phyloP scores from a whole-genome alignment of 2,329 filamentous ascomycete species.

The Sporothrix curviconia region DNA sequence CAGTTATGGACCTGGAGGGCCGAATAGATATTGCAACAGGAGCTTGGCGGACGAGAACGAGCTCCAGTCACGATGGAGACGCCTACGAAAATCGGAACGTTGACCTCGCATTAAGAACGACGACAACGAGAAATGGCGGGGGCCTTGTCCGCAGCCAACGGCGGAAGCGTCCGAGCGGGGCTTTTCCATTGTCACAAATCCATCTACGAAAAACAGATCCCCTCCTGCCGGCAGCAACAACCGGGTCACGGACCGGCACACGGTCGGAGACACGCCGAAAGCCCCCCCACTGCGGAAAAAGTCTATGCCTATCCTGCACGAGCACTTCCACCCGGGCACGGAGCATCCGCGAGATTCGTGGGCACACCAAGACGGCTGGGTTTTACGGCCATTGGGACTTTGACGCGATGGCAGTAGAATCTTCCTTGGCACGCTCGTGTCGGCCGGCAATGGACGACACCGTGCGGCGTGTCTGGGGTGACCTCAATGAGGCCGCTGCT shows the following conservation, averaged over 20 bases:
- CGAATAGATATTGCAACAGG: conserved; percentile 57
- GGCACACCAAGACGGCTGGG: conserved; percentile 77
- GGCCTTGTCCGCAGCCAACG: conserved; percentile 17
- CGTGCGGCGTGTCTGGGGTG: conserved; percentile 93
- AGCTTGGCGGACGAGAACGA: conserved; percentile 53
- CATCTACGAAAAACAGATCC: conserved; percentile 90
- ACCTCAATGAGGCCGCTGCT: conserved; percentile 91
- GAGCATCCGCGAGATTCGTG: conserved; percentile 79
- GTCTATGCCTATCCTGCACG: conserved; percentile 91
- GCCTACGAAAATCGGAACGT: conserved; percentile 47
- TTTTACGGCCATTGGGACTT: conserved; percentile 93
- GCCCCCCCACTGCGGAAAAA: conserved; percentile 63
- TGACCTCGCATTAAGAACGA: conserved; percentile 46
- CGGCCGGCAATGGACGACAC: conserved; percentile 88
- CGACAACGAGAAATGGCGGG: conserved; percentile 28
- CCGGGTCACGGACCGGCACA: conserved; percentile 35
- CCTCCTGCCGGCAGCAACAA: conserved; percentile 45
- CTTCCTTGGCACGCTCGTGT: conserved; percentile 95
- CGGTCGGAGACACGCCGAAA: conserved; percentile 41
- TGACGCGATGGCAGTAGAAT: too few relatives aligned
- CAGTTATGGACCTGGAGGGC: conserved; percentile 57
- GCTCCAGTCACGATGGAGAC: conserved; percentile 46
- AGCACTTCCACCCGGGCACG: conserved; percentile 89
- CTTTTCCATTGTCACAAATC: conserved; percentile 99
- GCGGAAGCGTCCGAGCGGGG: conserved; percentile 26